Evolutionary conservation across 768 basidiomycete genomes (phyloP), one percentile per base, ranked within the genome.

Genomic region (Mycena rosella): DNA sequence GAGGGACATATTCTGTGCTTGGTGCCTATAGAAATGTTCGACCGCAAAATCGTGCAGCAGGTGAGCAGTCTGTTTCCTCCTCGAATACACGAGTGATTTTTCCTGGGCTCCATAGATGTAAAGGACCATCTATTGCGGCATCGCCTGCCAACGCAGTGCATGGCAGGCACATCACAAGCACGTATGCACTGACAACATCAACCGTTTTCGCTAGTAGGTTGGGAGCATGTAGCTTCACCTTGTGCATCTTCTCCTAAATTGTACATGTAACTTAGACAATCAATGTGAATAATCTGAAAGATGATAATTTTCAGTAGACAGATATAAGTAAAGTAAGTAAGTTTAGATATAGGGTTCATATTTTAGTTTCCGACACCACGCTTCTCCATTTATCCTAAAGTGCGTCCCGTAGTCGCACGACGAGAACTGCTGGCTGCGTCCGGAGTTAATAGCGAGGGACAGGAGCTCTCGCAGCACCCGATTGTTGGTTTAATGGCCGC

Each of bases 111-210:
- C 40, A 2, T 15, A 64, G 63, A 51, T 64, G 63, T 26, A 64
- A 64, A 18, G 55, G 63, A 2, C 63, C 63, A 7, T 56, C 2
- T 56, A 64, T 24, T 57, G 54, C 34, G 63, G 56, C 29, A 45
- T 27, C 13, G 27, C 44, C 20, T 64, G 63, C 55, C 54, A 64
- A 27, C 52, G 54, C 4, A 32, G 38, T 18, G 55, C 63, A 15
- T 64, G 55, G 63, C 2, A 27, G 20, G 47, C 63, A 14, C 55
- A 64, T 42, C 63, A 64, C 45, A 64, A 64, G 45, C 53, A 64
- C 13, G 55, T 57, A 57, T 64, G 54, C 63, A 64, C 63, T 2
- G 55, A 64, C 55, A 42, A 57, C 45, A 29, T 55, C 32, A 38
- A 63, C 51, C 62, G 44, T 22, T 51, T 64, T 27, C 63, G 55